A percentile compares a stretch with the other conserved stretches of the same genome.
Conservation (phyloP, 257 asterid species). For the Gentiana macrophylla region DNA sequence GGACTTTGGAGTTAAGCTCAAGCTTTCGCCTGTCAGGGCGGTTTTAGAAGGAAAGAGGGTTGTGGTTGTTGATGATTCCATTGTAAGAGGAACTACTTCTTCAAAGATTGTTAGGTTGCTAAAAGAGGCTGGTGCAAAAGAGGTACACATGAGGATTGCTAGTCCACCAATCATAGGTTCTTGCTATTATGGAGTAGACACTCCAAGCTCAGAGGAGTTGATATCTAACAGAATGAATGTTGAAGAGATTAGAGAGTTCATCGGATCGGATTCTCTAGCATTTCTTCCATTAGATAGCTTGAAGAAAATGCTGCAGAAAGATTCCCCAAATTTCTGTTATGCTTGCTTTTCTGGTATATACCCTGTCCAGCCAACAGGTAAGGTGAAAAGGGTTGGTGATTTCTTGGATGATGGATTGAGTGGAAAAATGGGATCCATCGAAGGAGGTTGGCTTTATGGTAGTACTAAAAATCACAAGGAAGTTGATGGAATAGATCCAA, state of each 20-base stretch:
- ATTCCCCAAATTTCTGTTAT: conserved; percentile 41
- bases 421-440: conserved; percentile 47
- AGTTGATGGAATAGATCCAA: conserved; percentile 8
- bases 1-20: conserved; percentile 88
- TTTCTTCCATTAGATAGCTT: conserved; percentile 53
- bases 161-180: conserved; percentile 85
- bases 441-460: conserved; percentile 52
- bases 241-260: conserved; percentile 64
- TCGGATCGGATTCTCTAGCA: conserved; percentile 82
- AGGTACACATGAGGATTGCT: conserved; percentile 90
- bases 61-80: conserved; percentile 94
- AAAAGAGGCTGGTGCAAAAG: conserved; percentile 88
- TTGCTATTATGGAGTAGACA: conserved; percentile 85
- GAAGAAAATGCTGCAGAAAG: conserved; percentile 35
- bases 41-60: conserved; percentile 95
- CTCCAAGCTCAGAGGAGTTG: conserved; percentile 69
- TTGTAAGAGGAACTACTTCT: conserved; percentile 86
- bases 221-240: conserved; percentile 67
- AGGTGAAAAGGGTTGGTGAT: conserved; percentile 79
- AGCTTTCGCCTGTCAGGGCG: conserved; percentile 71
- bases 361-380: conserved; percentile 67
- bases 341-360: conserved; percentile 80
- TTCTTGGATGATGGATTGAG: conserved; percentile 79
- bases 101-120: conserved; percentile 81
- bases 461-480: conserved; percentile 9